Percentiles rank a stretch among this genome's conserved stretches.
Evolutionary conservation across 2,329 filamentous ascomycete species (phyloP).

Genomic region (Neodidymelliopsis sp.): DNA sequence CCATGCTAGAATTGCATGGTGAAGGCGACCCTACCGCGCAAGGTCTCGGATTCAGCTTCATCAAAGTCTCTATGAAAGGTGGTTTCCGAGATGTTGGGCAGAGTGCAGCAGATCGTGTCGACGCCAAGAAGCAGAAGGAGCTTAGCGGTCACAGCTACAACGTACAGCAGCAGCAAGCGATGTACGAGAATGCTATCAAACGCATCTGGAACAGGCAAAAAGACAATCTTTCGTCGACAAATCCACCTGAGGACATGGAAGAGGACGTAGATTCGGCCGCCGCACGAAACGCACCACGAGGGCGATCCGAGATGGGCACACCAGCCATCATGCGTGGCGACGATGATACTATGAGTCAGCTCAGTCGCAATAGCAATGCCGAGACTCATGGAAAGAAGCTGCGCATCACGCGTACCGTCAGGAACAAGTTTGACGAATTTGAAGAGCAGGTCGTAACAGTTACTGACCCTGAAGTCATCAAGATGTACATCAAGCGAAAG

Average conservation of each 20-base stretch:
- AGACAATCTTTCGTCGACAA: slow-evolving; percentile 74
- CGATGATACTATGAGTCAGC: slow-evolving; percentile 69
- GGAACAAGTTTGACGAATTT: slow-evolving; percentile 70
- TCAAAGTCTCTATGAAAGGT: slow-evolving; percentile 98
- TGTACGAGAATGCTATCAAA: slow-evolving; percentile 89
- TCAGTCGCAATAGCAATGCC: slow-evolving; percentile 61
- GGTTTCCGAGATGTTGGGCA: slow-evolving; percentile 92
- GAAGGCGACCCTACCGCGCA: slow-evolving; percentile 94
- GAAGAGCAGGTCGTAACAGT: slow-evolving; percentile 67
- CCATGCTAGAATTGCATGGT: slow-evolving; percentile 94
- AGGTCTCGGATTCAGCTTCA: slow-evolving; percentile 94
- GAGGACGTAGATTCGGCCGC: slow-evolving; percentile 65
- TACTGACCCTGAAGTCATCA: slow-evolving; percentile 59
- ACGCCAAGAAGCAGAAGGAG: slow-evolving; percentile 74
- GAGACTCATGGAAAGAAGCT: slow-evolving; percentile 70
- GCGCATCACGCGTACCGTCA: slow-evolving; percentile 75
- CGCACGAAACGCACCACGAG: slow-evolving; percentile 52
- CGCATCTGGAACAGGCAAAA: slow-evolving; percentile 93
- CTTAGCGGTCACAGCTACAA: slow-evolving; percentile 94
- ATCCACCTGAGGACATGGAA: slow-evolving; percentile 78
- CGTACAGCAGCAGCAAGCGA: slow-evolving; percentile 89
- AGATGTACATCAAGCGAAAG: slow-evolving; percentile 83
- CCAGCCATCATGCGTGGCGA: slow-evolving; percentile 67
- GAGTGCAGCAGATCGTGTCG: slow-evolving; percentile 84
- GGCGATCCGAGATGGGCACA: slow-evolving; percentile 69